Conservation (phyloP, 768 basidiomycete genomes). For the Suillus ampliporus region DNA sequence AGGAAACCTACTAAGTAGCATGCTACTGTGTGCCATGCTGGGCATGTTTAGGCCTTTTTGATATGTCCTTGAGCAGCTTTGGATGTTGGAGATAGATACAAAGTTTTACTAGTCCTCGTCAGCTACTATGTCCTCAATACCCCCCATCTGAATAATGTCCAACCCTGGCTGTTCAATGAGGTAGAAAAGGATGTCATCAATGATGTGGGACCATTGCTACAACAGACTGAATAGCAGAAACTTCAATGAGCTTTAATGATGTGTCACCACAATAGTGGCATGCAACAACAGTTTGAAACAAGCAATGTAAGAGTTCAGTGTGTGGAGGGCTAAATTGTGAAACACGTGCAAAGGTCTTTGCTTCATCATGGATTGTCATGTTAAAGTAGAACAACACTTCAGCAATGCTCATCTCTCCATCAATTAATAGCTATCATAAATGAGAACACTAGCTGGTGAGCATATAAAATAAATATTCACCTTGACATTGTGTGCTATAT, state of each 20-base stretch:
- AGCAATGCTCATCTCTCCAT: background rate
- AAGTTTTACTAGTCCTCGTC: too few relatives aligned
- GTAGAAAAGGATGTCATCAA: conserved; percentile 23
- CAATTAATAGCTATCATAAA: background rate
- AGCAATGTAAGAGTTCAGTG: conserved; percentile 17
- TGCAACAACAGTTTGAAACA: conserved; percentile 21
- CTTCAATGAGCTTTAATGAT: conserved; percentile 17
- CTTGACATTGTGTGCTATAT: conserved; percentile 40
- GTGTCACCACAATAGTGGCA: conserved; percentile 26
- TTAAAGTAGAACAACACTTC: conserved; percentile 8
- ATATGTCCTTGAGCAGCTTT: background rate
- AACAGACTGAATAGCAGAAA: conserved; percentile 20
- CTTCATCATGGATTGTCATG: conserved; percentile 13
- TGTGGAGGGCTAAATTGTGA: conserved; percentile 14
- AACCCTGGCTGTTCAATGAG: conserved; percentile 32
- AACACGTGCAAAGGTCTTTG: background rate
- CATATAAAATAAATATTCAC: conserved; percentile 20
- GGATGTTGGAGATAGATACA: background rate
- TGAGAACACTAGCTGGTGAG: too few relatives aligned
- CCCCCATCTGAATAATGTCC: conserved; percentile 13
- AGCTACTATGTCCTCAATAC: too few relatives aligned
- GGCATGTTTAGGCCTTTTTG: background rate
- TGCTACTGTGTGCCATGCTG: too few relatives aligned
- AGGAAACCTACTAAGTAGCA: too few relatives aligned
- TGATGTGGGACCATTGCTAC: conserved; percentile 31